Percentiles rank a stretch among this genome's conserved stretches.
These are phyloP conservation scores for Aspergillus pseudotamarii DNA, from an alignment of 2,329 filamentous ascomycete genomes.

Conservation along the genomic window DNA sequence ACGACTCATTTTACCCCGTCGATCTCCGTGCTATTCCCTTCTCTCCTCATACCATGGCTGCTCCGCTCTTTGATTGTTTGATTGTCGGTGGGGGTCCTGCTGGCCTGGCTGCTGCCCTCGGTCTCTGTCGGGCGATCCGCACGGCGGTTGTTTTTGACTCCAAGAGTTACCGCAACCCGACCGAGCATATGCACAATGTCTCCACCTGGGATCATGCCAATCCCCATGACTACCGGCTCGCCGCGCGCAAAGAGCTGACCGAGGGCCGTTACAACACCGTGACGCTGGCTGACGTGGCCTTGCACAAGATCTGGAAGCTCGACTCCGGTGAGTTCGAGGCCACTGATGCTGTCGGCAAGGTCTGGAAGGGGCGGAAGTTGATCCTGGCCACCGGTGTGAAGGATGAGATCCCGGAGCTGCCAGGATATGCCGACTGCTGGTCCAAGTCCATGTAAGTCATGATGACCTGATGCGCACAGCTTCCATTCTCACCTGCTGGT, in stretches of 20 bases:
- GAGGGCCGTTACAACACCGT: not conserved
- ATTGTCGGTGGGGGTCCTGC: not conserved
- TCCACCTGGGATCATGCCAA: not conserved
- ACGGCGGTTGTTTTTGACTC: constrained; percentile 1
- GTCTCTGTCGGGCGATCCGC: not conserved
- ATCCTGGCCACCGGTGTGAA: not conserved
- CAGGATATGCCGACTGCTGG: not conserved
- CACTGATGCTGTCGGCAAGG: not conserved
- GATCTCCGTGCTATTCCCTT: no score
- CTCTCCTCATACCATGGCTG: not conserved
- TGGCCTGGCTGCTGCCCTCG: not conserved
- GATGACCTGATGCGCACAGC: no score
- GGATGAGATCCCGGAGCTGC: not conserved
- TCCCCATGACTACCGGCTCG: not conserved
- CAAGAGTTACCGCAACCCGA: not conserved
- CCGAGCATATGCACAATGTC: not conserved
- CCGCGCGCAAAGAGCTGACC: not conserved
- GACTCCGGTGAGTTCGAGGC: not conserved
- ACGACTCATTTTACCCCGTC: no score
- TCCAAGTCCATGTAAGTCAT: not conserved
- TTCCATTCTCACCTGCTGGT: not conserved
- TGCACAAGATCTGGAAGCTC: not conserved
- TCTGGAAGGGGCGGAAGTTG: not conserved
- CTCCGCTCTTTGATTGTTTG: not conserved
- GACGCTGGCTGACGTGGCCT: not conserved